A percentile compares a stretch with the other conserved stretches of the same genome.
Evolutionary conservation across 345 rosid species (phyloP).

Genomic region (Eucalyptus cladocalyx): DNA sequence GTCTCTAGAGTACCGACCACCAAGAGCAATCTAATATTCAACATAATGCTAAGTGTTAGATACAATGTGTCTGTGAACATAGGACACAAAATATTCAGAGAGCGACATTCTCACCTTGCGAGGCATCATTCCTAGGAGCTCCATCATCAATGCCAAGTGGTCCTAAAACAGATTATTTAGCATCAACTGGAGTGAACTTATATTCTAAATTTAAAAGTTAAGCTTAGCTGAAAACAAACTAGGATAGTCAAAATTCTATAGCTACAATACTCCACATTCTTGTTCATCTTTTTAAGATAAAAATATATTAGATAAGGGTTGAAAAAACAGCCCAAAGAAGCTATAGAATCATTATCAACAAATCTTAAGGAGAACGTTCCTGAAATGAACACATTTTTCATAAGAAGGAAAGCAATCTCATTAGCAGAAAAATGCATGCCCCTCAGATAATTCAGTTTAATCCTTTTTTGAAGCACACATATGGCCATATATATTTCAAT

Average conservation of each 20-base stretch:
- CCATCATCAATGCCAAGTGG: conserved; percentile 73
- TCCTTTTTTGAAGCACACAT: not conserved
- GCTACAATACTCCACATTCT: not conserved
- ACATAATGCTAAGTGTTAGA: not conserved
- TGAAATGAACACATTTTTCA: not conserved
- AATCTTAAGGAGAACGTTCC: not conserved
- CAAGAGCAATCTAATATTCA: conserved; percentile 40
- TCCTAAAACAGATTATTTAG: conserved; percentile 21
- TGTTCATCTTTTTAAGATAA: not conserved
- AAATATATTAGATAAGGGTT: not conserved
- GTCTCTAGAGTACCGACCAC: conserved; percentile 65
- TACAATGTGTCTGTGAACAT: not conserved
- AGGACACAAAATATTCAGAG: not conserved
- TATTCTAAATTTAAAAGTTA: not conserved
- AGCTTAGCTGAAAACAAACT: not conserved
- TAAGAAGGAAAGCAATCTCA: not conserved
- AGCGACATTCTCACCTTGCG: conserved; percentile 43
- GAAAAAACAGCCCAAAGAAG: not conserved
- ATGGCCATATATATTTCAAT: not conserved
- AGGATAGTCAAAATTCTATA: not conserved
- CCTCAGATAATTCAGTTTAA: not conserved
- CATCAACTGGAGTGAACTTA: not conserved
- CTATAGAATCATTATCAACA: not conserved
- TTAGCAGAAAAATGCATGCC: not conserved
- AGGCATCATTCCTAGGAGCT: conserved; percentile 79